Conservation (phyloP, 495 filamentous ascomycete genomes). For the Talaromyces wortmannii region DNA sequence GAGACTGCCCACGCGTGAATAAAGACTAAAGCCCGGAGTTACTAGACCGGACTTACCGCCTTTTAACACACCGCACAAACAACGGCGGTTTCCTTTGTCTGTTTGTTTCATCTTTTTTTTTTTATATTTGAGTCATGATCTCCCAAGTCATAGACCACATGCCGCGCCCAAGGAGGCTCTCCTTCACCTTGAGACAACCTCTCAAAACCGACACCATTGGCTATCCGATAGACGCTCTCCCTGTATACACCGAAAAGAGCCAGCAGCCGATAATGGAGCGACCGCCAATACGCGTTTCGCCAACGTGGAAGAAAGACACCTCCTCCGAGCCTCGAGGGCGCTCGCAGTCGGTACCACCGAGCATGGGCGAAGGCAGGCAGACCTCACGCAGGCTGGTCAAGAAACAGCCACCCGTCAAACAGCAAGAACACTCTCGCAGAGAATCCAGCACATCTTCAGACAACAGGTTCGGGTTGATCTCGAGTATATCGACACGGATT, state of each 20-base stretch:
- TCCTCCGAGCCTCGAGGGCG: background rate
- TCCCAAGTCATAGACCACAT: background rate
- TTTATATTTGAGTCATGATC: background rate
- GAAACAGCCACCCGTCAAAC: background rate
- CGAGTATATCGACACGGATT: slow-evolving; percentile 1
- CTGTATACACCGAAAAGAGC: background rate
- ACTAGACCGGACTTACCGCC: too few species aligned
- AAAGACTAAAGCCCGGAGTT: too few species aligned
- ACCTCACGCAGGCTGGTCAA: background rate
- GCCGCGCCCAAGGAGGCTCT: slow-evolving; percentile 3
- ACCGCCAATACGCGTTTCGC: background rate
- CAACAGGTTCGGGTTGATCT: background rate
- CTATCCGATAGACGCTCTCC: slow-evolving; percentile 1
- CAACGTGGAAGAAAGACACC: background rate
- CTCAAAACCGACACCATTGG: background rate
- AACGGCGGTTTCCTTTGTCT: background rate
- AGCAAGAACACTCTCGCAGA: background rate
- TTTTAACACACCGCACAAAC: too few species aligned
- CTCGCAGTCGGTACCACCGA: slow-evolving; percentile 1
- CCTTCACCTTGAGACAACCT: background rate
- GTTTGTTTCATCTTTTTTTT: background rate
- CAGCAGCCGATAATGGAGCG: background rate
- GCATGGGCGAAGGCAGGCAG: background rate
- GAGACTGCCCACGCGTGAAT: too few species aligned
- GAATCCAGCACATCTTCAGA: background rate